Percentiles rank a stretch among this genome's conserved stretches.
phyloP scores from a whole-genome alignment of 257 asterid genomes.

The Anisodus acutangulus region DNA sequence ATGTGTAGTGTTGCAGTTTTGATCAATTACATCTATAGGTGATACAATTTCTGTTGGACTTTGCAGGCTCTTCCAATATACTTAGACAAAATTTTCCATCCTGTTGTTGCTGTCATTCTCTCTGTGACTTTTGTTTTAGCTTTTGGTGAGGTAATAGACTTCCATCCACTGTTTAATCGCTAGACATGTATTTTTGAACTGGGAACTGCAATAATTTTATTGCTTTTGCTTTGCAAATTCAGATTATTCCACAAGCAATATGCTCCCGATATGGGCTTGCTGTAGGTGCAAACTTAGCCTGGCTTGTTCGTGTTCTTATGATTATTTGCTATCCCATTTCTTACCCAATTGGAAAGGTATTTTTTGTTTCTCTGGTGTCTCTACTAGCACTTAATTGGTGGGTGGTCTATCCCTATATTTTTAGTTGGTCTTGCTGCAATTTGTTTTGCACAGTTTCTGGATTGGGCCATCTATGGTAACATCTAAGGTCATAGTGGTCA shows the following conservation, averaged over 20 bases:
- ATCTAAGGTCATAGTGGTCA: constrained; percentile 4
- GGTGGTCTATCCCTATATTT: not conserved
- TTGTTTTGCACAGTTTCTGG: not conserved
- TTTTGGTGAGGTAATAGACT: constrained; percentile 83
- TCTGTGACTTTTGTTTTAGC: constrained; percentile 97
- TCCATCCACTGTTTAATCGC: not conserved
- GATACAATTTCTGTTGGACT: constrained; percentile 16
- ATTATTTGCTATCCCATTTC: constrained; percentile 83
- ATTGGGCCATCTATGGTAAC: not conserved
- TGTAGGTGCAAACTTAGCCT: constrained; percentile 90
- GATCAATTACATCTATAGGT: not conserved
- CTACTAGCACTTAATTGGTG: not conserved
- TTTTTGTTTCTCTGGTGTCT: not conserved
- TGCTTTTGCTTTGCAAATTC: constrained; percentile 34
- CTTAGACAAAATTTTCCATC: constrained; percentile 89
- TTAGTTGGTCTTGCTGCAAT: not conserved
- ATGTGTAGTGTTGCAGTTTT: not conserved
- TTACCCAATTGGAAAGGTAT: constrained; percentile 93
- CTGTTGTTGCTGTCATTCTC: constrained; percentile 84
- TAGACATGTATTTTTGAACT: constrained; percentile 18
- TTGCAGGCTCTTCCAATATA: constrained; percentile 94
- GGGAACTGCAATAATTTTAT: not conserved
- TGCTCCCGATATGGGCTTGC: constrained; percentile 93
- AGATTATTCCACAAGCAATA: constrained; percentile 96
- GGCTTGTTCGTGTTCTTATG: constrained; percentile 95